phyloP scores from a whole-genome alignment of 306 rosid genomes.

The Castanopsis chinensis region DNA sequence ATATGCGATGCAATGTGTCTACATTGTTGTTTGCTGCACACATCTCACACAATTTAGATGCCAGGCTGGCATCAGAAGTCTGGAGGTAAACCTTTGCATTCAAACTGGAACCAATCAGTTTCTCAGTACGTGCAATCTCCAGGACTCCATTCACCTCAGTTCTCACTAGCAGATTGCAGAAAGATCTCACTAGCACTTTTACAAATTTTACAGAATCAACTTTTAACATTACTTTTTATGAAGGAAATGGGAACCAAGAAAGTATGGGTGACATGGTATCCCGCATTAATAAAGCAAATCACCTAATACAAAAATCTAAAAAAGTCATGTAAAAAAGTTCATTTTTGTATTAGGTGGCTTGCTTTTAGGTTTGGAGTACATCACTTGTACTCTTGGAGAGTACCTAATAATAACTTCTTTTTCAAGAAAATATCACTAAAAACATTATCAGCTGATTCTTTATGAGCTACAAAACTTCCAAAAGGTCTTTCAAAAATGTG shows the following conservation, averaged over 20 bases:
- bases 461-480: constrained; percentile 2
- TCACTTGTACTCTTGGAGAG: too few species aligned
- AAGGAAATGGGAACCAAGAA: not conserved
- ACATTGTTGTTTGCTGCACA: constrained; percentile 63
- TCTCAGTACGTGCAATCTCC: constrained; percentile 75
- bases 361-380: too few species aligned
- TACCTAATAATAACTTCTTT: too few species aligned
- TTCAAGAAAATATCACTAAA: not conserved
- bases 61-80: constrained; percentile 51
- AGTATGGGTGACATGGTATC: too few species aligned
- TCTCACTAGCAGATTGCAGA: constrained; percentile 36
- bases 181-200: not conserved
- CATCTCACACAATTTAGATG: constrained; percentile 63
- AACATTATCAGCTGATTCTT: not conserved
- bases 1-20: constrained; percentile 63
- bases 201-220: not conserved
- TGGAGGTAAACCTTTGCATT: constrained; percentile 84
- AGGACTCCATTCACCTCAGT: constrained; percentile 88
- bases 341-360: too few species aligned
- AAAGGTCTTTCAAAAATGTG: not conserved
- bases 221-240: not conserved
- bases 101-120: constrained; percentile 86
- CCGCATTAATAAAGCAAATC: too few species aligned
- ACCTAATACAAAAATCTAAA: too few species aligned
- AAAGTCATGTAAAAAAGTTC: too few species aligned